phyloP scores from a whole-genome alignment of 2,329 filamentous ascomycete genomes.

The Penicillium concentricum region DNA sequence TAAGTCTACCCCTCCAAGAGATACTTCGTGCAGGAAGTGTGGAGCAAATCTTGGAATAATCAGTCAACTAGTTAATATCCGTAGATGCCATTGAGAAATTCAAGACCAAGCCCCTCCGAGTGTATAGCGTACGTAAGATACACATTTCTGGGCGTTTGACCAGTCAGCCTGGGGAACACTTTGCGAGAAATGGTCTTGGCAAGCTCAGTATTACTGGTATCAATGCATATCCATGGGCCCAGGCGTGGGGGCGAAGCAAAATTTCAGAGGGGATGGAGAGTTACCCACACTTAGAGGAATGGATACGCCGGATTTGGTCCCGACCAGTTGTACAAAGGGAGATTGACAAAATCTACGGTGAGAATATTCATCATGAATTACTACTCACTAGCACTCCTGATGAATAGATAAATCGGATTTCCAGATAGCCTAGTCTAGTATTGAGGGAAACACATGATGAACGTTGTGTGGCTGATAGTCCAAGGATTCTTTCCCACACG shows the following conservation, averaged over 20 bases:
- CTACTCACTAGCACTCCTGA: neutral
- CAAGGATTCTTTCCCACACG: too few species aligned
- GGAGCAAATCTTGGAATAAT: neutral
- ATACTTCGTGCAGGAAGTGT: neutral
- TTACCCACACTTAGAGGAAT: neutral
- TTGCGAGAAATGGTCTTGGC: neutral
- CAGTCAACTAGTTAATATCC: neutral
- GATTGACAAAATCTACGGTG: neutral
- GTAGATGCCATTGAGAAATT: neutral
- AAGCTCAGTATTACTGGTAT: neutral
- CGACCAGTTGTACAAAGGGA: neutral
- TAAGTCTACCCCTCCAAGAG: neutral
- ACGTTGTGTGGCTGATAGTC: too few species aligned
- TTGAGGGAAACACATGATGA: too few species aligned
- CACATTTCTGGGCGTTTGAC: neutral
- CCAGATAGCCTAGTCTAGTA: neutral
- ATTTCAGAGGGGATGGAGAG: neutral
- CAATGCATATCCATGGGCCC: neutral
- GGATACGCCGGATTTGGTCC: neutral
- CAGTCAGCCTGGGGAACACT: neutral
- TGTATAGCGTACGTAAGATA: neutral
- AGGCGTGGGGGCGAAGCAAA: neutral
- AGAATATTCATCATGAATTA: neutral
- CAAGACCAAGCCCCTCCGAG: neutral
- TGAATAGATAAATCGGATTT: neutral